A percentile compares a stretch with the other conserved stretches of the same genome.
Evolutionary conservation across 768 basidiomycete species (phyloP).

Genomic region (Kwoniella sp.): DNA sequence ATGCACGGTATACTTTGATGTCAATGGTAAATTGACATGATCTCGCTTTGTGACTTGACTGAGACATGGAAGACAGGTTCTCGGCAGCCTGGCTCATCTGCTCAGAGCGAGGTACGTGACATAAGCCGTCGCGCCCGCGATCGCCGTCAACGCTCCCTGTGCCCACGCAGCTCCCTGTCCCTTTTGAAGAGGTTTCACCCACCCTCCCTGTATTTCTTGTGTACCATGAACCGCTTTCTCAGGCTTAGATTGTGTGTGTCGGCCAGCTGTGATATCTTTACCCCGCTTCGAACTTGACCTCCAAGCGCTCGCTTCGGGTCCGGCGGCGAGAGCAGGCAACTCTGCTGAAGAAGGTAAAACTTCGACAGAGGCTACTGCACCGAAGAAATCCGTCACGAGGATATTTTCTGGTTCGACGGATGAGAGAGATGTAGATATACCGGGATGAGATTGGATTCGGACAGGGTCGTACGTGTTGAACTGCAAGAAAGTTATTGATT

Average conservation of each 20-base stretch:
- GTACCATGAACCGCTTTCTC: background rate
- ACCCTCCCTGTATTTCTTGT: background rate
- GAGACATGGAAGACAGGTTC: too few species aligned
- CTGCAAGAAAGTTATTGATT: constrained; percentile 59
- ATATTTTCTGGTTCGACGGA: constrained; percentile 64
- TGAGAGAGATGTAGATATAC: constrained; percentile 86
- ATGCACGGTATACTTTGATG: background rate
- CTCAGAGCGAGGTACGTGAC: background rate
- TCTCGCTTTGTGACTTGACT: too few species aligned
- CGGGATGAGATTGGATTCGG: constrained; percentile 79
- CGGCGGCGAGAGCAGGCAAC: constrained; percentile 8
- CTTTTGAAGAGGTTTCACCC: constrained; percentile 1
- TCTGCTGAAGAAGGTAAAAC: constrained; percentile 51
- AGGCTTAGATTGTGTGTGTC: background rate
- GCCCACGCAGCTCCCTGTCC: background rate
- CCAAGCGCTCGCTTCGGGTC: background rate
- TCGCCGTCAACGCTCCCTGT: background rate
- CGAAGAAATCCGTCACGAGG: constrained; percentile 81
- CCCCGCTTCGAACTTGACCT: background rate
- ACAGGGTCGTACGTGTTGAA: constrained; percentile 75
- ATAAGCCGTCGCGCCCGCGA: background rate
- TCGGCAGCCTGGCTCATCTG: background rate
- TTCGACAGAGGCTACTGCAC: constrained; percentile 83
- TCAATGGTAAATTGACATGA: too few species aligned
- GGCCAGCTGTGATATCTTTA: background rate